Evolutionary conservation across 805 yeast genomes (phyloP).

Genomic region (Dipodascopsis uninucleata): DNA sequence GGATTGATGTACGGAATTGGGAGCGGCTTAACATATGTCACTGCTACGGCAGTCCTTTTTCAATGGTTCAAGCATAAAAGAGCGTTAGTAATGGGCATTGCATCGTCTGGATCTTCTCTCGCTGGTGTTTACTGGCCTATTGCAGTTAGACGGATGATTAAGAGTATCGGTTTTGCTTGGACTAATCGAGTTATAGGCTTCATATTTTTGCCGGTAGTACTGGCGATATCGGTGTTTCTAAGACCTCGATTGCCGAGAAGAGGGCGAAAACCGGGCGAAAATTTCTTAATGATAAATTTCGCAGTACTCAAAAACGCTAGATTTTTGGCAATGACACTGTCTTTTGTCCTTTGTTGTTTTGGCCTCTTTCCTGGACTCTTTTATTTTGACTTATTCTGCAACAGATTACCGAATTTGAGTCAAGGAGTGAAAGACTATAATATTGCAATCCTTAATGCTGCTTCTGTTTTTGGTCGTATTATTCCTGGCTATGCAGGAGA

Average conservation of each 20-base stretch:
- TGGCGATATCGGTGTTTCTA: conserved; percentile 27
- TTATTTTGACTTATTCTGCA: too few relatives aligned
- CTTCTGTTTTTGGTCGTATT: conserved; percentile 42
- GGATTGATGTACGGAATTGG: too few relatives aligned
- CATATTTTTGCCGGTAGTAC: conserved; percentile 36
- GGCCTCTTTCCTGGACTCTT: conserved; percentile 26
- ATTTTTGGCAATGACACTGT: too few relatives aligned
- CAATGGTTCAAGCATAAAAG: conserved; percentile 45
- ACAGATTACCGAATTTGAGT: too few relatives aligned
- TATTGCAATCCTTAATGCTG: conserved; percentile 27
- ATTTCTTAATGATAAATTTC: neutral
- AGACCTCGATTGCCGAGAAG: conserved; percentile 5
- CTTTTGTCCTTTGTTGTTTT: conserved; percentile 1
- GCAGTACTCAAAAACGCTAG: too few relatives aligned
- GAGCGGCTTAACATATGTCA: too few relatives aligned
- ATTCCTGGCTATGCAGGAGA: conserved; percentile 48
- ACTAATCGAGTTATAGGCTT: conserved; percentile 48
- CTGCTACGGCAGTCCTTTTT: too few relatives aligned
- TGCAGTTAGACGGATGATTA: conserved; percentile 42
- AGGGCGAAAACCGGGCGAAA: conserved; percentile 9
- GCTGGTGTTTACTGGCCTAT: conserved; percentile 52
- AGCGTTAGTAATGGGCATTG: conserved; percentile 46
- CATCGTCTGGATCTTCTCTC: conserved; percentile 48
- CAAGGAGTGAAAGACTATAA: conserved; percentile 36
- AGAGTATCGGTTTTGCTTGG: conserved; percentile 50